A percentile compares a stretch with the other conserved stretches of the same genome.
Conservation (phyloP, 306 rosid genomes). For the Biancaea sappan region DNA sequence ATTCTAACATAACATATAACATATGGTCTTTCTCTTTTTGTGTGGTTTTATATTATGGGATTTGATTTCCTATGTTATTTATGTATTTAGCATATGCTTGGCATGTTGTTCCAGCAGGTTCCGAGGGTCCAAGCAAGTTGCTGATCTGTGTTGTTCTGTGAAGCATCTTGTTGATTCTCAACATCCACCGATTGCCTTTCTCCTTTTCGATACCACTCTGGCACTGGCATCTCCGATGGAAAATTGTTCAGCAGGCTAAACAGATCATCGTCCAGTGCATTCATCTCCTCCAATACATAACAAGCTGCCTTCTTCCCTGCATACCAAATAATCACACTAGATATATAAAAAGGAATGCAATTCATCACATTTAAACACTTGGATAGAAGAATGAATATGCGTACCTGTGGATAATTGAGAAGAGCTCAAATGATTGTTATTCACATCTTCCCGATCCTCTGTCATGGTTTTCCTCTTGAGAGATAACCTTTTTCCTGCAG, state of each 20-base stretch:
- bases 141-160: conserved; percentile 20
- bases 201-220: conserved; percentile 58
- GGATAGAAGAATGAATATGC: neutral
- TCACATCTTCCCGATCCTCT: conserved; percentile 33
- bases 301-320: conserved; percentile 46
- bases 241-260: conserved; percentile 65
- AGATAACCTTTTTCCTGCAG: conserved; percentile 14
- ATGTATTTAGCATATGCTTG: conserved; percentile 38
- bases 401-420: conserved; percentile 58
- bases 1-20: neutral
- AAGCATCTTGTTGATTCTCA: conserved; percentile 30
- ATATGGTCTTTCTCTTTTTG: neutral
- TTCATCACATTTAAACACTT: too few species aligned
- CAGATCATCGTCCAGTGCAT: conserved; percentile 72
- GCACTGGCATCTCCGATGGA: conserved; percentile 49
- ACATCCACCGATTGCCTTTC: conserved; percentile 30
- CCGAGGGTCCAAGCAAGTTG: conserved; percentile 43
- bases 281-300: conserved; percentile 52
- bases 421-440: conserved; percentile 46
- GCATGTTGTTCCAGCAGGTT: conserved; percentile 55
- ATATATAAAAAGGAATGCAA: too few species aligned
- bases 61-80: neutral
- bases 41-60: neutral
- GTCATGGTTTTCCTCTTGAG: conserved; percentile 43
- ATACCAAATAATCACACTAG: too few species aligned